Base-by-base conservation (phyloP, 805 yeast species). In the Jamesozyma gamospora region DNA sequence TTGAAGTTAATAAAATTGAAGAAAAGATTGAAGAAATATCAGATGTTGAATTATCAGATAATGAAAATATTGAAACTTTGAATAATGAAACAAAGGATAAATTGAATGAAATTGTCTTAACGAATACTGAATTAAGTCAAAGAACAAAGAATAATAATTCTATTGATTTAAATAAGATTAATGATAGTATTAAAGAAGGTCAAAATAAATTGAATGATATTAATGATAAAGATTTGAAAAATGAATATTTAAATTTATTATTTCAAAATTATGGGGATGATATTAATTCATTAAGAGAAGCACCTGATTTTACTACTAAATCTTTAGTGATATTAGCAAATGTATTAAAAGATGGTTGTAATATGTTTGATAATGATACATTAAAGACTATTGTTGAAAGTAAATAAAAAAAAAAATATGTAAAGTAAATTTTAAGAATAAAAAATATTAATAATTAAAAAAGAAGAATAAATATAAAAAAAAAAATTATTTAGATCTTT, bases 221-320 rank as follows among this genome's bases (percentile, higher is more conserved):
- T 21, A 21, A n/a, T 10, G 17, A 29, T n/a, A 40, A 35, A 17
- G 43, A 43, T n/a, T 32, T 47, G 28, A 71, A 75, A 42, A 68
- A 66, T 46, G 67, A 70, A 39, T 81, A 69, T 49, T 56, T 81
- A 51, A 65, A 63, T 27, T 50, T 75, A 44, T 71, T 80, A 73
- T 72, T 82, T 35, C 60, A 63, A 14, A 70, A 66, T 29, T 81
- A 77, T 49, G 75, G 78, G 35, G 76, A 75, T 41, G 84, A 79
- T 44, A 64, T 79, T 29, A 78, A 75, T 49, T 65, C 65, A 39
- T 60, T 79, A 44, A 72, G 87, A 53, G 66, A 67, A 40, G 75
- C 77, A 28, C 79, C 78, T 9, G 86, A 80, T 54, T 81, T 81
- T 50, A 69, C 69, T 10, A 69, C 66, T 25, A 72, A 71, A 48